Evolutionary conservation across 179 eudicot species (phyloP).

Genomic region (Pouteria campechiana): DNA sequence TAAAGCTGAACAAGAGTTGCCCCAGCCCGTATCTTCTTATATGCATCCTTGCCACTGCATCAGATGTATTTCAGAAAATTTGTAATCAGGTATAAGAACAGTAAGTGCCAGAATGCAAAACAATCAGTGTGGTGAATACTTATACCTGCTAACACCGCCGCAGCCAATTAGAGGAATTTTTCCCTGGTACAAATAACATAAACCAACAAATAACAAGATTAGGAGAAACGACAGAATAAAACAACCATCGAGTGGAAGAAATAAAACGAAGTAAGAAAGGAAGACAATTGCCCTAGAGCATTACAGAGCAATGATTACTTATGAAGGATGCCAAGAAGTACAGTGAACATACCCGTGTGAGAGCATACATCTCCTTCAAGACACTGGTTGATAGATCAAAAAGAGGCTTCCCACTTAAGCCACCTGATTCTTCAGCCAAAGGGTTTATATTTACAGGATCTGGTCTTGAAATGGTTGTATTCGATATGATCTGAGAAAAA

Average conservation of each 20-base stretch:
- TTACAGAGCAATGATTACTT: background rate
- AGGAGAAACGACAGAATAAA: background rate
- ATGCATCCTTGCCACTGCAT: constrained; percentile 92
- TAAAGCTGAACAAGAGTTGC: constrained; percentile 90
- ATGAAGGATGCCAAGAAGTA: too few relatives aligned
- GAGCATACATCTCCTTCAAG: constrained; percentile 78
- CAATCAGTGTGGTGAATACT: background rate
- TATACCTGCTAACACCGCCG: constrained; percentile 92
- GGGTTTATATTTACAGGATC: constrained; percentile 46
- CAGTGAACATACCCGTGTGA: constrained; percentile 67
- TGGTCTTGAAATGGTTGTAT: constrained; percentile 95
- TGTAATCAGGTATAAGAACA: too few relatives aligned
- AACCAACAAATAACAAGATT: background rate
- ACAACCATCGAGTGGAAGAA: background rate
- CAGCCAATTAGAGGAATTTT: constrained; percentile 86
- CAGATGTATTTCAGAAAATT: constrained; percentile 3
- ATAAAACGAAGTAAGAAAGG: too few relatives aligned
- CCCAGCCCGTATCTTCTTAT: constrained; percentile 87
- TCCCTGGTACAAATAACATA: constrained; percentile 33
- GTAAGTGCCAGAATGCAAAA: constrained; percentile 7
- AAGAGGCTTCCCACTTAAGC: constrained; percentile 98
- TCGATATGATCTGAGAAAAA: constrained; percentile 98
- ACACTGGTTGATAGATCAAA: constrained; percentile 63
- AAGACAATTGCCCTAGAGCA: background rate
- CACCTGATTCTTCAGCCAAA: constrained; percentile 69